Evolutionary conservation across 1,284 basidiomycete species (phyloP).

Genomic region (Mycena citricolor): DNA sequence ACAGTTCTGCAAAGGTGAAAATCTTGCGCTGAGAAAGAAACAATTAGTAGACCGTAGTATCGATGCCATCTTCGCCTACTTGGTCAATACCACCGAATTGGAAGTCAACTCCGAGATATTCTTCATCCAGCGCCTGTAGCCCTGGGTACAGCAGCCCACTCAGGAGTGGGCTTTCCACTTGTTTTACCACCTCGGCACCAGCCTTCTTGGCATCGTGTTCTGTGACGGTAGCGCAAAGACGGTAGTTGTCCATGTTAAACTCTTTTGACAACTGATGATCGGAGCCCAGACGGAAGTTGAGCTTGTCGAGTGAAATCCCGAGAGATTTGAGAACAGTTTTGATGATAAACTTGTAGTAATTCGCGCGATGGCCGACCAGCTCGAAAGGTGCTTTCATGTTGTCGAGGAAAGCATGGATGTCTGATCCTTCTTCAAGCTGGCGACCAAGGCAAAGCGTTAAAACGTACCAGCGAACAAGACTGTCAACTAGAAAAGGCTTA

Average conservation of each 20-base stretch:
- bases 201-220: constrained; percentile 98
- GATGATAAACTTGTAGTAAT: constrained; percentile 88
- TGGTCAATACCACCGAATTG: constrained; percentile 99
- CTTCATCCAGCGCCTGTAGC: constrained; percentile 94
- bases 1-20: constrained; percentile 96
- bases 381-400: constrained; percentile 98
- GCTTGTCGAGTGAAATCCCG: constrained; percentile 85
- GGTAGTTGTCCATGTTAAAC: constrained; percentile 96
- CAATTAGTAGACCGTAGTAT: no score
- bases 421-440: no score
- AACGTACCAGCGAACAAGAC: constrained; percentile 82
- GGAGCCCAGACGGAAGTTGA: constrained; percentile 87
- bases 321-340: constrained; percentile 85
- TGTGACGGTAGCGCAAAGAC: constrained; percentile 84
- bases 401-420: constrained; percentile 97
- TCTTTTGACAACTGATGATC: constrained; percentile 90
- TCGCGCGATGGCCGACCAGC: constrained; percentile 84
- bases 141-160: constrained; percentile 95
- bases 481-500: constrained; percentile 59
- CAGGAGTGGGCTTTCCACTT: constrained; percentile 89
- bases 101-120: constrained; percentile 95
- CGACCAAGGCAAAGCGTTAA: no score
- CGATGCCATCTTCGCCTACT: no score
- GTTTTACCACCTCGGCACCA: constrained; percentile 99
- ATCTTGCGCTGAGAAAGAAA: constrained; percentile 80